A percentile compares a stretch with the other conserved stretches of the same genome.
phyloP scores from a whole-genome alignment of 495 filamentous ascomycete species.

The Annulohypoxylon moriforme region DNA sequence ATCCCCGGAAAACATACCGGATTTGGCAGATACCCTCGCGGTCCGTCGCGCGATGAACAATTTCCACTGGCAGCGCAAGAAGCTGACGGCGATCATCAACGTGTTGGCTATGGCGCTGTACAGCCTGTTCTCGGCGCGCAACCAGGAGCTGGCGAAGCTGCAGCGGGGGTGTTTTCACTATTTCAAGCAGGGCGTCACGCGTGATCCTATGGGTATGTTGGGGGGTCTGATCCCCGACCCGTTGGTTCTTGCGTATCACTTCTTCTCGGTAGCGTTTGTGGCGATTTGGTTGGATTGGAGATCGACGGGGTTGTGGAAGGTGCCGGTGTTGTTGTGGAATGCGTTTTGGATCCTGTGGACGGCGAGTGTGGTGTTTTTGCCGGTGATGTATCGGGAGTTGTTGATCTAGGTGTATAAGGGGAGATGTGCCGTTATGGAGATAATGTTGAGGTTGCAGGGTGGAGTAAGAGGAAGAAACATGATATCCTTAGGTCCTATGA shows the following conservation, averaged over 20 bases:
- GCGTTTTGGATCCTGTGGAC: conserved; percentile 81
- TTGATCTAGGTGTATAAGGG: conserved; percentile 21
- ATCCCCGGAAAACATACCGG: conserved; percentile 71
- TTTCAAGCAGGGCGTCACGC: conserved; percentile 81
- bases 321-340: conserved; percentile 69
- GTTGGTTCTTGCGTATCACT: conserved; percentile 85
- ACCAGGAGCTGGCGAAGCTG: conserved; percentile 78
- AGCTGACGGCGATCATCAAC: conserved; percentile 87
- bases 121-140: conserved; percentile 86
- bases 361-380: conserved; percentile 88
- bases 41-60: conserved; percentile 75
- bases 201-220: conserved; percentile 83
- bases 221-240: conserved; percentile 85
- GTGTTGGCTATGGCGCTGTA: conserved; percentile 95
- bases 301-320: conserved; percentile 64
- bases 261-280: conserved; percentile 91
- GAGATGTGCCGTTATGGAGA: too few relatives aligned
- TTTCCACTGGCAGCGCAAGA: conserved; percentile 92
- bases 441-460: too few relatives aligned
- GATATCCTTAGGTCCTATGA: too few relatives aligned
- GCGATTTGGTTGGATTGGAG: conserved; percentile 82
- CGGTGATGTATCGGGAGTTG: conserved; percentile 77
- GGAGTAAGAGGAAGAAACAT: too few relatives aligned
- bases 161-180: conserved; percentile 94
- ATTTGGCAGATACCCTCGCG: conserved; percentile 70